Evolutionary conservation across 176 grass and related monocot species (phyloP), one percentile per base, ranked within the genome.

Genomic region (Oryza glumipatula): DNA sequence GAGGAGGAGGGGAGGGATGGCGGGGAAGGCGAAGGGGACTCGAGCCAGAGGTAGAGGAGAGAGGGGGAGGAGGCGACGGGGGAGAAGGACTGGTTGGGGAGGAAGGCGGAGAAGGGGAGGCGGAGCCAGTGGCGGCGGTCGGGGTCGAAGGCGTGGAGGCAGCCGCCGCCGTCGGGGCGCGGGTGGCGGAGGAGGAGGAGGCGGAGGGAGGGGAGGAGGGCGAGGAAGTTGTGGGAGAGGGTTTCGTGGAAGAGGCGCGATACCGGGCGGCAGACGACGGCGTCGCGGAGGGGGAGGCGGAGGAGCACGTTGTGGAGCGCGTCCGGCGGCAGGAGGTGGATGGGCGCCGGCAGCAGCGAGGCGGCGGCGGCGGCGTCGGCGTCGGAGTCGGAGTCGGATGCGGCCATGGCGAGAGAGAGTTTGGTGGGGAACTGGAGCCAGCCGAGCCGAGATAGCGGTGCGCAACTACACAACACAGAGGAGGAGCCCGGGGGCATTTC

Each of bases 1-100:
- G 70, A 30, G 11, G 75, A 43, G 4, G 71, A 49, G 21, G 33
- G 75, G 28, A 86, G 82, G 44, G 91, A 35, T 39, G 6, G 38
- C 6, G 5, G 35, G 0, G 45, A 75, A 64, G 19, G 67, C 4
- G 69, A 21, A 4, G 80, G 3, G 65, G 85, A 35, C 46, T 99
- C 94, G 68, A 96, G 86, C 97, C 97, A 99, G 74, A 99, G 94
- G 79, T 96, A 99, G 79, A 99, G 97, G 30, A 99, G 97, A 23
- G 97, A 94, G 5, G 82, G 74, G 12, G 94, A 99, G 21, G 97
- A 91, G 1, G 94, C 87, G 81, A 99, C 92, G 15, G 97, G 97
- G 74, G 92, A 99, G 73, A 90, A 94, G 71, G 94, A 94, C 3
- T 88, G 76, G 81, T 94, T 82, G 13, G 97, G 97, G 82, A 99